A percentile compares a stretch with the other conserved stretches of the same genome.
Evolutionary conservation across 2,329 filamentous ascomycete species (phyloP).

Genomic region (Capronia americana): DNA sequence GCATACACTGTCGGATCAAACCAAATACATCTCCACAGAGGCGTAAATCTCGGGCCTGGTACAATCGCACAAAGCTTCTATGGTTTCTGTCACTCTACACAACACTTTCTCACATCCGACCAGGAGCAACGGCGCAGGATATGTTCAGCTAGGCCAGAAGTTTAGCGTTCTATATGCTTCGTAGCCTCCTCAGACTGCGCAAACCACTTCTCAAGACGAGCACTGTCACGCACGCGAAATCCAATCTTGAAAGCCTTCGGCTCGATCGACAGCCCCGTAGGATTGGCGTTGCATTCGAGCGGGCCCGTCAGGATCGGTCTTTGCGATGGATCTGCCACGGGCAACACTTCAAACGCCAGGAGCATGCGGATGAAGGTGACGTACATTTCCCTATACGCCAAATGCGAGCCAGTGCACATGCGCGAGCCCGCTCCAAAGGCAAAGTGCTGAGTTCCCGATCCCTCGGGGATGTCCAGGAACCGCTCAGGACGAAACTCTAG

Average conservation of each 20-base stretch:
- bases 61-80: no score
- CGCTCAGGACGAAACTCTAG: slow-evolving; percentile 70
- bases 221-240: slow-evolving; percentile 5
- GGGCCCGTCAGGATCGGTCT: slow-evolving; percentile 27
- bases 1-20: no score
- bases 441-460: slow-evolving; percentile 55
- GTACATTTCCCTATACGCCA: slow-evolving; percentile 39
- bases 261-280: slow-evolving; percentile 31
- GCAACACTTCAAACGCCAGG: slow-evolving; percentile 32
- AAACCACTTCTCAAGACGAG: no score
- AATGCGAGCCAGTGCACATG: slow-evolving; percentile 39
- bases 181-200: no score
- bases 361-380: slow-evolving; percentile 38
- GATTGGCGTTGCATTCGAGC: slow-evolving; percentile 37
- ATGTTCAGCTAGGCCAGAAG: no score
- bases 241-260: slow-evolving; percentile 28
- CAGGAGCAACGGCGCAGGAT: no score
- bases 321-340: slow-evolving; percentile 20
- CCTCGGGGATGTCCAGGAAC: slow-evolving; percentile 63
- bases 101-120: no score
- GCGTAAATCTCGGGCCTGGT: no score
- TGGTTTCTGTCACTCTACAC: no score
- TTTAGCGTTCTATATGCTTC: no score
- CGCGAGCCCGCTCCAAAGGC: slow-evolving; percentile 37
- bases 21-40: no score